These are phyloP conservation scores for Erodium moschatum DNA, from an alignment of 441 rosid genomes.

Conservation along the genomic window DNA sequence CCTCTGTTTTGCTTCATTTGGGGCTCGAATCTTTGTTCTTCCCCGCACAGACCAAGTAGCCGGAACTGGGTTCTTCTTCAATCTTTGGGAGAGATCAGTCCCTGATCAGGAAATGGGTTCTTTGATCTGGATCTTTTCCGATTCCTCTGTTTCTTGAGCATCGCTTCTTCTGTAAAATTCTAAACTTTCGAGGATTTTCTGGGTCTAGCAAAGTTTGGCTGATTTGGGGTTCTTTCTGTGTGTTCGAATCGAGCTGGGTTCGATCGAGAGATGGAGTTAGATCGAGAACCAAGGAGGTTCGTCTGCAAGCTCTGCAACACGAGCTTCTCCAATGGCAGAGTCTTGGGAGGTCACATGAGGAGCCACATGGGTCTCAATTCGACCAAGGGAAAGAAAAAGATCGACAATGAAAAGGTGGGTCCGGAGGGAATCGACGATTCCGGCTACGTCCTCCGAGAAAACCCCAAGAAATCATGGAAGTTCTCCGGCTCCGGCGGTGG, in stretches of 20 bases:
- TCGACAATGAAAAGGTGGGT: constrained; percentile 11
- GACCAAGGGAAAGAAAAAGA: constrained; percentile 16
- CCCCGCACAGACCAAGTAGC: neutral
- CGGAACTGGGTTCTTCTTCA: constrained; percentile 9
- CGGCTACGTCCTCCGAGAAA: constrained; percentile 47
- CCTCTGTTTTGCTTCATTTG: neutral
- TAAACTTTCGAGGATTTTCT: constrained; percentile 15
- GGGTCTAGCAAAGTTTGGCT: constrained; percentile 5
- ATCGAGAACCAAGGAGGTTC: constrained; percentile 23
- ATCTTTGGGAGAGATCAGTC: constrained; percentile 9
- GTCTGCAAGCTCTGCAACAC: constrained; percentile 29
- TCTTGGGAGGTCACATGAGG: constrained; percentile 35
- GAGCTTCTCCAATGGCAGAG: constrained; percentile 33
- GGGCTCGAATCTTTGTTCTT: neutral
- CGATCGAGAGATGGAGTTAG: constrained; percentile 26
- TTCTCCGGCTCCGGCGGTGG: constrained; percentile 24
- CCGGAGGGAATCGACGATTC: neutral
- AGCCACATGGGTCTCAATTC: constrained; percentile 26
- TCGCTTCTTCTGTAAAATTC: constrained; percentile 19
- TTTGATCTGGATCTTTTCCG: constrained; percentile 21
- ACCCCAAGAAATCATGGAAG: constrained; percentile 64
- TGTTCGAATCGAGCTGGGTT: constrained; percentile 13
- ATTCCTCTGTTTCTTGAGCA: constrained; percentile 26
- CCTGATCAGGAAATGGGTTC: constrained; percentile 14
- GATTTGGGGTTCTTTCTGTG: constrained; percentile 20